A percentile compares a stretch with the other conserved stretches of the same genome.
phyloP scores from a whole-genome alignment of 805 yeast genomes.

The Pichia sporocuriosa region DNA sequence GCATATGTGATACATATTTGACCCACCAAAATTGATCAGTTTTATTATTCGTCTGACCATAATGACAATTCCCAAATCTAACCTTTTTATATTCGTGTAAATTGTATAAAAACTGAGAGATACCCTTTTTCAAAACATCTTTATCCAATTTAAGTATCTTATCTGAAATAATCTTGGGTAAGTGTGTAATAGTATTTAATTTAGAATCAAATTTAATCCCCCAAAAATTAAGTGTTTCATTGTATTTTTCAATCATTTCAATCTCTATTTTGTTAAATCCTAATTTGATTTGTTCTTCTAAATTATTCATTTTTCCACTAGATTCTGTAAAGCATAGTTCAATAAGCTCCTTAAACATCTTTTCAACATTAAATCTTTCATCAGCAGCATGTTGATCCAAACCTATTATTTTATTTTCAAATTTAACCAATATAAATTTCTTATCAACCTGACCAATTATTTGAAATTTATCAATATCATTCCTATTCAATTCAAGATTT shows the following conservation, averaged over 20 bases:
- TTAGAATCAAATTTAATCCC: constrained; percentile 30
- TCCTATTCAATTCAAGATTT: constrained; percentile 7
- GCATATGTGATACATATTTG: constrained; percentile 34
- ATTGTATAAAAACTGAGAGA: constrained; percentile 35
- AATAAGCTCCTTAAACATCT: constrained; percentile 34
- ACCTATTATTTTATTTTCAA: constrained; percentile 24
- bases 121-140: constrained; percentile 29
- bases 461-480: constrained; percentile 18
- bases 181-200: constrained; percentile 28
- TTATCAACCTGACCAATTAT: constrained; percentile 54
- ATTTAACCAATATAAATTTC: constrained; percentile 52
- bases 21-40: constrained; percentile 10
- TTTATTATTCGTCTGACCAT: neutral
- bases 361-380: constrained; percentile 63
- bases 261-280: constrained; percentile 27
- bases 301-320: neutral
- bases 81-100: constrained; percentile 1
- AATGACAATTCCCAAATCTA: neutral
- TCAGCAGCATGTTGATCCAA: constrained; percentile 86
- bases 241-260: constrained; percentile 27
- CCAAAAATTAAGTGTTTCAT: constrained; percentile 34
- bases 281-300: constrained; percentile 17
- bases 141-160: constrained; percentile 18
- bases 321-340: neutral
- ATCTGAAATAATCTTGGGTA: constrained; percentile 38